phyloP scores from a whole-genome alignment of 108 stramenopile species.

The Nitzschia sp. region DNA sequence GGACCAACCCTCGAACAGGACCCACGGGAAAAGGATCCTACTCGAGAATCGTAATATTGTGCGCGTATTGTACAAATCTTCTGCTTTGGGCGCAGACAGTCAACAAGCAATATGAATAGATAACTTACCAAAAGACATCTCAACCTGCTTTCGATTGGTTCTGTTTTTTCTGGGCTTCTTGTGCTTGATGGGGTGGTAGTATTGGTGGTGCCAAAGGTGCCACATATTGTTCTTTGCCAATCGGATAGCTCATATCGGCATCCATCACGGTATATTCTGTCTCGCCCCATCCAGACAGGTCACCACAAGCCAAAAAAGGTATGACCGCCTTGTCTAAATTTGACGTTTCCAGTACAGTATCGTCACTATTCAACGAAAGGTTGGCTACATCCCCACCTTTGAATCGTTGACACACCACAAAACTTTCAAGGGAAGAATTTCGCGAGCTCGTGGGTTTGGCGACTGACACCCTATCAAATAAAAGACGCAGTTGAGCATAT shows the following conservation, averaged over 20 bases:
- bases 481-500: conserved; percentile 85
- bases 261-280: conserved; percentile 57
- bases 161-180: not conserved
- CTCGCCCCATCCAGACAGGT: conserved; percentile 49
- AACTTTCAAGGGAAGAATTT: conserved; percentile 87
- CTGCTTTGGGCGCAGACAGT: too few species aligned
- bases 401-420: conserved; percentile 85
- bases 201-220: conserved; percentile 75
- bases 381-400: conserved; percentile 23
- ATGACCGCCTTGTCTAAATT: conserved; percentile 48
- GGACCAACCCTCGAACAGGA: conserved; percentile 20
- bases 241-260: conserved; percentile 81
- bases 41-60: conserved; percentile 8
- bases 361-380: conserved; percentile 29
- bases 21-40: conserved; percentile 4
- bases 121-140: not conserved
- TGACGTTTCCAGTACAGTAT: conserved; percentile 21
- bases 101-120: not conserved
- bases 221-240: conserved; percentile 49
- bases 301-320: conserved; percentile 78
- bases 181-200: conserved; percentile 65
- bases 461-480: conserved; percentile 83
- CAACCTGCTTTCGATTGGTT: not conserved
- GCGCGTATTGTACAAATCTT: too few species aligned
- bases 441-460: conserved; percentile 90